phyloP scores from a whole-genome alignment of 108 stramenopile genomes.

The Skeletonema marinoi region DNA sequence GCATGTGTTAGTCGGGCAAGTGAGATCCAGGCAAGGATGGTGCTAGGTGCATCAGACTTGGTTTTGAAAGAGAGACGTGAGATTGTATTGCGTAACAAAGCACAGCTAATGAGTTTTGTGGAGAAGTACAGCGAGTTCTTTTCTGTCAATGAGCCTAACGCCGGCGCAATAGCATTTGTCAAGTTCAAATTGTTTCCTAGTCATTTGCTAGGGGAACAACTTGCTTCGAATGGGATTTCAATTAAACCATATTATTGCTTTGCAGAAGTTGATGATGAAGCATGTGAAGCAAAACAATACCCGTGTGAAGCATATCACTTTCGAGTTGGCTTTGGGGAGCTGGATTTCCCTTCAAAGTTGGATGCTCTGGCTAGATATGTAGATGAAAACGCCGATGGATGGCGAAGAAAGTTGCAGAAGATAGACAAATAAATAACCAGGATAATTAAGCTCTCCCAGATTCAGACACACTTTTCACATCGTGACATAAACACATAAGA shows the following conservation, averaged over 20 bases:
- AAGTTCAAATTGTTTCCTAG: constrained; percentile 56
- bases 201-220: constrained; percentile 50
- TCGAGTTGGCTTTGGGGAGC: constrained; percentile 78
- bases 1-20: constrained; percentile 71
- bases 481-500: not conserved
- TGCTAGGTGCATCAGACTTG: constrained; percentile 48
- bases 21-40: constrained; percentile 79
- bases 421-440: not conserved
- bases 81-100: constrained; percentile 65
- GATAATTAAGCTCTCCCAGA: not conserved
- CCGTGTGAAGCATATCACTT: constrained; percentile 50
- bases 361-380: constrained; percentile 56
- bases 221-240: constrained; percentile 60
- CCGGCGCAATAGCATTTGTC: constrained; percentile 78
- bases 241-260: constrained; percentile 86
- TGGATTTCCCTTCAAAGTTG: constrained; percentile 58
- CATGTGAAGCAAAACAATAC: not conserved
- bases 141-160: constrained; percentile 60
- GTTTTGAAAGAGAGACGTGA: constrained; percentile 51
- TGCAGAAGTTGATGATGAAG: constrained; percentile 10
- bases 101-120: constrained; percentile 55
- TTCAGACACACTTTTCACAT: too few species aligned
- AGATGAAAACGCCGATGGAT: constrained; percentile 45
- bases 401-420: constrained; percentile 30
- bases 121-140: constrained; percentile 60